phyloP scores from a whole-genome alignment of 257 asterid species.

The Capsicum chinense region DNA sequence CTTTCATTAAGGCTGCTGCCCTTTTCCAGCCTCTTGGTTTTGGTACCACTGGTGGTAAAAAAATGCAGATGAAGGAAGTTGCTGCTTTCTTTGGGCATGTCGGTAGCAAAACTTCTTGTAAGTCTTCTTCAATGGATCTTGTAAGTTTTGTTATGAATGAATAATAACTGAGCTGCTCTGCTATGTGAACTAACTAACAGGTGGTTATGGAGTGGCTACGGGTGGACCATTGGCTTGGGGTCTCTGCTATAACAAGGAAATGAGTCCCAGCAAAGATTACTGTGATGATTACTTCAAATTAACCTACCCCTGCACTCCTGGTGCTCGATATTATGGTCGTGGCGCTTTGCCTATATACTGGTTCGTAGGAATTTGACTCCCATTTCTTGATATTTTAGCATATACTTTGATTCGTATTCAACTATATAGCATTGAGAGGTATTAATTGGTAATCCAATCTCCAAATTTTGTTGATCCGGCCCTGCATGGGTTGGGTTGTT shows the following conservation, averaged over 20 bases:
- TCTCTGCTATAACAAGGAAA: conserved; percentile 70
- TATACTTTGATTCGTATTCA: too few relatives aligned
- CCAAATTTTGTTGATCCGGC: too few relatives aligned
- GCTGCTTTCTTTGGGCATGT: conserved; percentile 89
- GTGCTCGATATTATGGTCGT: conserved; percentile 82
- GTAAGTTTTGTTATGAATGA: too few relatives aligned
- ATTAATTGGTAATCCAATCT: too few relatives aligned
- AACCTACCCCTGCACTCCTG: conserved; percentile 73
- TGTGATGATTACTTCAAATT: conserved; percentile 51
- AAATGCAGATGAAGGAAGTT: conserved; percentile 70
- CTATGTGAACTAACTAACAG: conserved; percentile 33
- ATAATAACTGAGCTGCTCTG: too few relatives aligned
- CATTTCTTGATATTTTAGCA: too few relatives aligned
- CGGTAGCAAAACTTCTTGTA: conserved; percentile 79
- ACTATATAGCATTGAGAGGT: too few relatives aligned
- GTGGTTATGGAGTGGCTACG: conserved; percentile 93
- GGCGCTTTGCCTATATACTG: conserved; percentile 93
- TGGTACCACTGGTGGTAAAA: conserved; percentile 80
- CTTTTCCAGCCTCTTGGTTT: conserved; percentile 75
- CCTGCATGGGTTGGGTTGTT: too few relatives aligned
- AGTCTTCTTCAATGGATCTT: conserved; percentile 31
- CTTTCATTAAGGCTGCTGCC: conserved; percentile 78
- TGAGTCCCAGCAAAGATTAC: conserved; percentile 52
- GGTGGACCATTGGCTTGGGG: conserved; percentile 99
- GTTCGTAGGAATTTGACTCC: conserved; percentile 35